Base-by-base conservation (phyloP, 2,329 filamentous ascomycete genomes). In the Aphanoascus verrucosus region DNA sequence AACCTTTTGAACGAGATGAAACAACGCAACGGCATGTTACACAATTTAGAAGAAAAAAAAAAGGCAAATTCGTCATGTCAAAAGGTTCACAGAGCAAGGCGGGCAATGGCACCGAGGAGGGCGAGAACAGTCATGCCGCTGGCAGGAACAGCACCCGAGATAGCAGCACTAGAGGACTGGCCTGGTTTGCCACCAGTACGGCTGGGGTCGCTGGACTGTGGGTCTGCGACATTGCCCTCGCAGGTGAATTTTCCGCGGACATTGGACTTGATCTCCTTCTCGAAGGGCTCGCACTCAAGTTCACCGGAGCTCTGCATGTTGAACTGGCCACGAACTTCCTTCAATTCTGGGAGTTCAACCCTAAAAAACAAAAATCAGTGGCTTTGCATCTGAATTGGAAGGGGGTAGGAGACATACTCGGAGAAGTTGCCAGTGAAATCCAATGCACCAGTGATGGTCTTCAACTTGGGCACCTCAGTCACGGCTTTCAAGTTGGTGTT, bases 341-440 rank as follows among this genome's bases (percentile, higher is more conserved):
- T 71, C 23, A 91, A 76, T 37, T 72, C 66, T 56, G 86, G 84
- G 52, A 96, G 78, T 35, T 76, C 66, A 60, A 93, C 82, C 56
- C 88, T 94, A 62, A 1, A 52, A 38, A 19, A 5, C 12, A n/a
- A 23, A 40, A 28, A 15, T 53, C 28, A 57, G 52, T 54, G 35
- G 14, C 9, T 1, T 46, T 11, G 19, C 34, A 15, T 20, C 20
- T 56, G 31, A n/a, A 1, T 40, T 40, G 1, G 12, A 5, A 53
- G 32, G 23, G 7, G 3, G 1, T 14, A 32, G 3, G 1, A 12
- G 9, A 38, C 19, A n/a, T 47, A 80, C 87, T 77, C 78, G 94
- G 82, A 78, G 71, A 96, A 94, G 75, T 82, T 85, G 64, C 93
- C 93, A 63, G 83, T 83, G 69, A 95, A 81, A 69, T 88, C 84